Conservation (phyloP, 768 basidiomycete species). For the Lactarius psammicola region DNA sequence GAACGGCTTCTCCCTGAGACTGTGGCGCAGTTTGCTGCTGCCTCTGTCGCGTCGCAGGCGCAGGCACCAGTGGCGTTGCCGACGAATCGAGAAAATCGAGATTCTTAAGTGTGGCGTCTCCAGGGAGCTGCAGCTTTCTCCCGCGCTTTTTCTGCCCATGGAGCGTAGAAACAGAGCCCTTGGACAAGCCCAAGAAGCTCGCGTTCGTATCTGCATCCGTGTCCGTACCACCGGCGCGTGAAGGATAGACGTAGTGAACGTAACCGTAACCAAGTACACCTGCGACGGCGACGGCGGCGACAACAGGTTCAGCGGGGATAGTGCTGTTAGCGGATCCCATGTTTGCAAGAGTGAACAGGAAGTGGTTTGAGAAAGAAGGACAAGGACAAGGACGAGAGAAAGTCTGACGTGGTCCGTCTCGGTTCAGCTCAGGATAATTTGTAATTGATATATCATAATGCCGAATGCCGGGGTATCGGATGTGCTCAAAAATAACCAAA, state of each 20-base stretch:
- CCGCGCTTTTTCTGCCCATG: slow-evolving; percentile 37
- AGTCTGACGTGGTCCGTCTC: background rate
- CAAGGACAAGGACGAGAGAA: background rate
- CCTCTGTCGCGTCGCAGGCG: slow-evolving; percentile 29
- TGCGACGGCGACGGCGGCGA: slow-evolving; percentile 41
- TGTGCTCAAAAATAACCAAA: background rate
- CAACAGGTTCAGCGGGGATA: slow-evolving; percentile 40
- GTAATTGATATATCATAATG: slow-evolving; percentile 1
- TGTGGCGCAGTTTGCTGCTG: slow-evolving; percentile 23
- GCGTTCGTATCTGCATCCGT: background rate
- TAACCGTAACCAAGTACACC: slow-evolving; percentile 46
- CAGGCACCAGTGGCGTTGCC: slow-evolving; percentile 32
- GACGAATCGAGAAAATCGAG: slow-evolving; percentile 19
- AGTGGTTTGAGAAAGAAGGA: background rate
- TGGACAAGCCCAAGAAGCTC: background rate
- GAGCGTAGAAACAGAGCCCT: slow-evolving; percentile 12
- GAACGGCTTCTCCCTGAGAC: slow-evolving; percentile 41
- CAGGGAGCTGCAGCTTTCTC: slow-evolving; percentile 28
- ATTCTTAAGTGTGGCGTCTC: slow-evolving; percentile 24
- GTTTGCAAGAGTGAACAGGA: background rate
- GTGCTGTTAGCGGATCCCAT: slow-evolving; percentile 52
- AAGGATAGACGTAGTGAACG: slow-evolving; percentile 28
- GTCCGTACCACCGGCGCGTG: background rate
- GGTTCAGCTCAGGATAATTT: background rate
- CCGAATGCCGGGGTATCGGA: slow-evolving; percentile 2